Percentiles rank a stretch among this genome's conserved stretches.
phyloP scores from a whole-genome alignment of 176 grass and related monocot genomes.

The Ensete glaucum region DNA sequence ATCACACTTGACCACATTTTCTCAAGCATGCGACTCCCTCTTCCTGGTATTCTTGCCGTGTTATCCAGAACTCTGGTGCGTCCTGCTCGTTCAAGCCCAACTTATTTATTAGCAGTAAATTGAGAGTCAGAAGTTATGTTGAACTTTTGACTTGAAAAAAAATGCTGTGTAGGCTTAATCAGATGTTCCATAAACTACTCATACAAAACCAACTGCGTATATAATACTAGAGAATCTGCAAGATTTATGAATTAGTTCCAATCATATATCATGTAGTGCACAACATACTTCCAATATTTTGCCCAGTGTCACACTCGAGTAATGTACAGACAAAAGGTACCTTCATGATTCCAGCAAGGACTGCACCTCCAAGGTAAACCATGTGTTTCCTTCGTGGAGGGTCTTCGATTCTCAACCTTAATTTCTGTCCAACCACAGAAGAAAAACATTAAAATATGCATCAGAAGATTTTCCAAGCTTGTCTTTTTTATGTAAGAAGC shows the following conservation, averaged over 20 bases:
- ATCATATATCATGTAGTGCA: neutral
- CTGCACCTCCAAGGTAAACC: slow-evolving; percentile 88
- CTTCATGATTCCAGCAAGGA: slow-evolving; percentile 99
- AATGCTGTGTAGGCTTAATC: too few relatives aligned
- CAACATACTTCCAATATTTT: neutral
- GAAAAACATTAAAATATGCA: neutral
- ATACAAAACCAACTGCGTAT: neutral
- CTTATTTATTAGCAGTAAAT: slow-evolving; percentile 2
- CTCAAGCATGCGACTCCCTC: slow-evolving; percentile 65
- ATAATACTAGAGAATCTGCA: too few relatives aligned
- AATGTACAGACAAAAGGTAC: slow-evolving; percentile 14
- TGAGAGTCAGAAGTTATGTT: neutral
- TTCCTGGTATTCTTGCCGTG: slow-evolving; percentile 79
- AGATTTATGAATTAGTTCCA: neutral
- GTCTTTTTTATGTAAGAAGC: too few relatives aligned
- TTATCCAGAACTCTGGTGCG: slow-evolving; percentile 92
- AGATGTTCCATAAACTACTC: neutral
- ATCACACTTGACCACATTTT: slow-evolving; percentile 75
- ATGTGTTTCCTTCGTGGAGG: slow-evolving; percentile 94
- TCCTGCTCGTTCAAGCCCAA: slow-evolving; percentile 35
- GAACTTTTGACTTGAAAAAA: neutral
- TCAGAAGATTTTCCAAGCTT: neutral
- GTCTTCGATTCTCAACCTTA: slow-evolving; percentile 85
- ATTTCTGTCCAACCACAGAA: slow-evolving; percentile 46
- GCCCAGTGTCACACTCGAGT: neutral